phyloP scores from a whole-genome alignment of 2,329 filamentous ascomycete species.

The Fusarium duplospermum region DNA sequence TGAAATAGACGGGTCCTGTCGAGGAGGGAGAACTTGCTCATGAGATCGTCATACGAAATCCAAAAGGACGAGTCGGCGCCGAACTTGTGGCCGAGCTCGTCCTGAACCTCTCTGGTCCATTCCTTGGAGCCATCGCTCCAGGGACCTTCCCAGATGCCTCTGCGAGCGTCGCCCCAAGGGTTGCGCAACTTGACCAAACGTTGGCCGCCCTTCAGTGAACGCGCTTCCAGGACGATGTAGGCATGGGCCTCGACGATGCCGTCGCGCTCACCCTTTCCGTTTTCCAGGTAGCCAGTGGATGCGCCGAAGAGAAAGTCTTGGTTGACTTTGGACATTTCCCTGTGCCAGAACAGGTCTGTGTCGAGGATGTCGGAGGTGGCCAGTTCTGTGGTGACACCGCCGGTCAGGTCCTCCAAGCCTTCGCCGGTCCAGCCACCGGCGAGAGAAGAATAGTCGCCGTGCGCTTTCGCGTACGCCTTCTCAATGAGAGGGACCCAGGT shows the following conservation, averaged over 20 bases:
- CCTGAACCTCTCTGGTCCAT: conserved; percentile 68
- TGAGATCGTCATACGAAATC: conserved; percentile 72
- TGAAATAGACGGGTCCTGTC: conserved; percentile 72
- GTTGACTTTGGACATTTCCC: conserved; percentile 84
- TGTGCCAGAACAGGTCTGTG: conserved; percentile 83
- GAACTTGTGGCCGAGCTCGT: conserved; percentile 69
- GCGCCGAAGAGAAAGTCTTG: conserved; percentile 83
- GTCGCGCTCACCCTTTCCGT: conserved; percentile 69
- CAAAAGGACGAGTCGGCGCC: conserved; percentile 73
- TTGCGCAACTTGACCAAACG: conserved; percentile 69
- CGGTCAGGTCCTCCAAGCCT: conserved; percentile 70
- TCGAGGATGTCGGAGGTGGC: conserved; percentile 79
- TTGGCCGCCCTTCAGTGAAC: conserved; percentile 62
- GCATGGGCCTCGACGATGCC: conserved; percentile 70
- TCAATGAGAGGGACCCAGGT: conserved; percentile 85
- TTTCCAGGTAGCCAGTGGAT: conserved; percentile 71
- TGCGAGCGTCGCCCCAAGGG: conserved; percentile 69
- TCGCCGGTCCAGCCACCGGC: conserved; percentile 78
- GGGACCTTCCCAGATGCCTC: conserved; percentile 69
- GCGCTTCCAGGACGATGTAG: conserved; percentile 70
- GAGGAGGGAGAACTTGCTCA: conserved; percentile 70
- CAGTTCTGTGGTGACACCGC: conserved; percentile 77
- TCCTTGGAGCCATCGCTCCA: conserved; percentile 72
- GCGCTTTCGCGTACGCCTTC: conserved; percentile 86
- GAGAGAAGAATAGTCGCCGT: conserved; percentile 80